A percentile compares a stretch with the other conserved stretches of the same genome.
Conservation (phyloP, 768 basidiomycete genomes). For the Goffeauzyma gilvescens region DNA sequence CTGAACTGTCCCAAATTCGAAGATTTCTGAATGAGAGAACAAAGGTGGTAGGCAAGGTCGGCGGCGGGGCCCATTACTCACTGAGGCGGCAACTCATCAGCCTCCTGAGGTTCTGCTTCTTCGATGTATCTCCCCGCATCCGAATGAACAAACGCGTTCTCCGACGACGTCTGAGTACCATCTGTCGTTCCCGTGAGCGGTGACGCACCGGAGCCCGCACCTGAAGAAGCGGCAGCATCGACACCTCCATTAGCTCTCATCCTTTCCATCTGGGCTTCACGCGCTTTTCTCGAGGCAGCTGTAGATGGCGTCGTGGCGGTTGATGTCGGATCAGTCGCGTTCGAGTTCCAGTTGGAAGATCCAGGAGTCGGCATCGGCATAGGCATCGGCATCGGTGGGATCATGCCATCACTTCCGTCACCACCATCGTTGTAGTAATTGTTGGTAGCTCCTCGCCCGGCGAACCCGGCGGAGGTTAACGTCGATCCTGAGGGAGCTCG, state of each 20-base stretch:
- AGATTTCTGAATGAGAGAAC: no score
- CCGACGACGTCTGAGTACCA: slow-evolving; percentile 9
- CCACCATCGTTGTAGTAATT: slow-evolving; percentile 1
- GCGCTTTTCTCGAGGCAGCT: slow-evolving; percentile 18
- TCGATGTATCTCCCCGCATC: slow-evolving; percentile 19
- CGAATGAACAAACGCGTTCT: slow-evolving; percentile 15
- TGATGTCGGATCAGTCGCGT: not conserved
- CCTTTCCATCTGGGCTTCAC: slow-evolving; percentile 28
- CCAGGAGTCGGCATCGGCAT: slow-evolving; percentile 15
- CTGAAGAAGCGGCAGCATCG: not conserved
- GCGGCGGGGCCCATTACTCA: slow-evolving; percentile 21
- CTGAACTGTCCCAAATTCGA: no score
- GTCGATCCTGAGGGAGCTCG: slow-evolving; percentile 22
- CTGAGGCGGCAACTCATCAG: slow-evolving; percentile 30
- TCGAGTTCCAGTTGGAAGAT: slow-evolving; percentile 11
- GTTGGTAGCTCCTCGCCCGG: slow-evolving; percentile 21
- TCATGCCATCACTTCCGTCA: slow-evolving; percentile 4
- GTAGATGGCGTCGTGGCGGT: slow-evolving; percentile 9
- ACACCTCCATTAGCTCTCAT: slow-evolving; percentile 10
- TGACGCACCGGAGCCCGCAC: not conserved
- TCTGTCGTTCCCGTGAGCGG: slow-evolving; percentile 5
- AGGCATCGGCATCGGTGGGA: slow-evolving; percentile 2
- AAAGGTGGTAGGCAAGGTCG: no score
- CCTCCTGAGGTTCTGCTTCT: slow-evolving; percentile 16
- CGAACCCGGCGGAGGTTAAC: slow-evolving; percentile 25